Evolutionary conservation across 2,329 filamentous ascomycete species (phyloP).

Genomic region (Ophiognomonia clavigignenti-juglandacearum): DNA sequence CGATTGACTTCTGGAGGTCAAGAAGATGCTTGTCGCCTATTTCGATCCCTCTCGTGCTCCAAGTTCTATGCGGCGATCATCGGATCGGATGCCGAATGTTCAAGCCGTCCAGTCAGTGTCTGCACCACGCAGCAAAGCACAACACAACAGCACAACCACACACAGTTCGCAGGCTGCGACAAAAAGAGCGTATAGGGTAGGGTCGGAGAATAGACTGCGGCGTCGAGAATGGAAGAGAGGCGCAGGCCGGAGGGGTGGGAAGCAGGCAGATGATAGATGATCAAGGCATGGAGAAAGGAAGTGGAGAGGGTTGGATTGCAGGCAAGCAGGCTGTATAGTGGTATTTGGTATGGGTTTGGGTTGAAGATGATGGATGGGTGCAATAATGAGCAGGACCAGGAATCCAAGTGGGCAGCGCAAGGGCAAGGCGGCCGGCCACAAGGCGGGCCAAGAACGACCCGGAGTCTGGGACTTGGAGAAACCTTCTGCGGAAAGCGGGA

Average conservation of each 20-base stretch:
- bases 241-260: not conserved
- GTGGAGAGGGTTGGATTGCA: too few relatives aligned
- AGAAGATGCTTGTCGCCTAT: not conserved
- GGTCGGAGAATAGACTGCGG: not conserved
- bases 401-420: not conserved
- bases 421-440: not conserved
- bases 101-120: not conserved
- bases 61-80: constrained; percentile 7
- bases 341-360: not conserved
- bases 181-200: constrained; percentile 16
- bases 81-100: not conserved
- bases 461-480: too few relatives aligned
- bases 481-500: too few relatives aligned
- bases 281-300: too few relatives aligned
- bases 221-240: not conserved
- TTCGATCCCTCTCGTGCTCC: not conserved
- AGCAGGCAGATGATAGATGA: too few relatives aligned
- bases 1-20: not conserved
- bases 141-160: not conserved
- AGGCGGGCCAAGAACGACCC: not conserved
- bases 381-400: not conserved
- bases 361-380: not conserved
- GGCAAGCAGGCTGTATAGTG: not conserved
- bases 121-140: not conserved
- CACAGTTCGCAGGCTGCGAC: constrained; percentile 5